Conservation (phyloP, 176 grass and related monocot genomes). For the Eleusine coracana region DNA sequence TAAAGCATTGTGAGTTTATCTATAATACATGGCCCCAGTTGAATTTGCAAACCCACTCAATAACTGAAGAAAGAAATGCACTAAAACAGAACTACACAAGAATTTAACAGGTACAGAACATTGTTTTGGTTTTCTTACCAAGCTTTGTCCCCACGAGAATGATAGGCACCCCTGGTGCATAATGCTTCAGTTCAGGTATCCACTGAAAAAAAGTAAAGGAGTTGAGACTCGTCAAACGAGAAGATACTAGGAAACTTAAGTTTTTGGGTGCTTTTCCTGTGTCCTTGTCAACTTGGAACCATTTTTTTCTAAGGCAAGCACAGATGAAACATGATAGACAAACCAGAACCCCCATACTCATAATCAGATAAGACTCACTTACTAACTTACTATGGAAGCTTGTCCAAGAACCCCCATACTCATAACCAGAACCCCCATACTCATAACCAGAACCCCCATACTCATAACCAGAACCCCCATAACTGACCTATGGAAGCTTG, state of each 20-base stretch:
- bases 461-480: neutral
- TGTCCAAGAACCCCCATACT: slow-evolving; percentile 8
- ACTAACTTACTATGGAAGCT: slow-evolving; percentile 1
- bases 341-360: slow-evolving; percentile 13
- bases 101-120: neutral
- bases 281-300: neutral
- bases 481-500: neutral
- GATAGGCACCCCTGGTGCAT: slow-evolving; percentile 76
- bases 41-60: neutral
- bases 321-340: neutral
- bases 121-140: slow-evolving; percentile 48
- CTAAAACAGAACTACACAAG: neutral
- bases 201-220: slow-evolving; percentile 65
- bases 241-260: slow-evolving; percentile 9
- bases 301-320: neutral
- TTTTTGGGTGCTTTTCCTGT: neutral
- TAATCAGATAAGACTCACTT: neutral
- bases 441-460: slow-evolving; percentile 13
- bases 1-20: neutral
- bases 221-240: slow-evolving; percentile 21
- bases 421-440: slow-evolving; percentile 13
- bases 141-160: slow-evolving; percentile 84
- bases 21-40: neutral
- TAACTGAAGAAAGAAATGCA: neutral
- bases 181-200: slow-evolving; percentile 85